Conservation (phyloP, 2,329 filamentous ascomycete genomes). For the Cladosporium sp. region DNA sequence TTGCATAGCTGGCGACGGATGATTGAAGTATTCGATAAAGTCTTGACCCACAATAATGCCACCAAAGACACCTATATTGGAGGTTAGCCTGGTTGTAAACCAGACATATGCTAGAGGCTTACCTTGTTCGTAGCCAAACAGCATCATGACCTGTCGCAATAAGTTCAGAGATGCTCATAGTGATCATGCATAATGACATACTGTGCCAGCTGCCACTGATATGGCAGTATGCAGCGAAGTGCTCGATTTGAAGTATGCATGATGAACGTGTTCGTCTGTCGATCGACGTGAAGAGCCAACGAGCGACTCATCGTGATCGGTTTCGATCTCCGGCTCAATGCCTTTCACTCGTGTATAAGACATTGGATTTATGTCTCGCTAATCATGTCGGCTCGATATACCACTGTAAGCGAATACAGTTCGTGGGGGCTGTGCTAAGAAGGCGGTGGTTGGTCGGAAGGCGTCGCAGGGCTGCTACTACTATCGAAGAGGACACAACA, state of each 20-base stretch:
- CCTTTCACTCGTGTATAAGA: slow-evolving; percentile 77
- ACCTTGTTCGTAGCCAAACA: slow-evolving; percentile 28
- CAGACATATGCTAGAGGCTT: not conserved
- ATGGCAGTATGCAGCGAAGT: slow-evolving; percentile 22
- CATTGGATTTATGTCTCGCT: slow-evolving; percentile 67
- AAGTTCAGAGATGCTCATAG: not conserved
- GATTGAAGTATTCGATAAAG: slow-evolving; percentile 12
- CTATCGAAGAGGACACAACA: not conserved
- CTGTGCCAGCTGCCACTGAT: slow-evolving; percentile 23
- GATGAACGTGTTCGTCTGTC: slow-evolving; percentile 6
- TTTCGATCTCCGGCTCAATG: slow-evolving; percentile 85
- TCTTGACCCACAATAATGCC: slow-evolving; percentile 10
- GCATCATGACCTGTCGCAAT: slow-evolving; percentile 15
- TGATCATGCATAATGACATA: not conserved
- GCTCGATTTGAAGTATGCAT: slow-evolving; percentile 16
- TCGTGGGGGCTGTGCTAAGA: slow-evolving; percentile 2
- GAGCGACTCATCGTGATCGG: slow-evolving; percentile 96
- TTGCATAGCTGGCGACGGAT: slow-evolving; percentile 8
- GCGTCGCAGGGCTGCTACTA: slow-evolving; percentile 6
- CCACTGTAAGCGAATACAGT: not conserved
- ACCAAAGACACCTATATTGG: slow-evolving; percentile 1
- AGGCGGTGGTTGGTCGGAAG: slow-evolving; percentile 3
- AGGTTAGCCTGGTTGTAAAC: not conserved
- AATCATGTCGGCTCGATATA: slow-evolving; percentile 3
- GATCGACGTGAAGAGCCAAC: slow-evolving; percentile 81